phyloP scores from a whole-genome alignment of 768 basidiomycete genomes.

The Leucocoprinus birnbaumii region DNA sequence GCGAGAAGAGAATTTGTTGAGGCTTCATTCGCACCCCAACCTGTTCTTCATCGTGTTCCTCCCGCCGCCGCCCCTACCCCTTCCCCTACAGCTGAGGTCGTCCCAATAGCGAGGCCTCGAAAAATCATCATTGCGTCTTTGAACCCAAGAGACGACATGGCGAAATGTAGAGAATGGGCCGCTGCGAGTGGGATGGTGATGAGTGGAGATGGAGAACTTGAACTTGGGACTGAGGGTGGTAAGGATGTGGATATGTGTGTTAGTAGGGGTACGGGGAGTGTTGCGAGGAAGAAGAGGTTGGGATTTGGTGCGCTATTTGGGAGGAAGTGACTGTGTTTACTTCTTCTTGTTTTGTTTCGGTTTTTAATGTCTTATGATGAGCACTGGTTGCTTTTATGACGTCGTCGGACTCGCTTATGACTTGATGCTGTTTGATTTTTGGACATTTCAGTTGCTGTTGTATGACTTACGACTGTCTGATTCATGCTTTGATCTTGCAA shows the following conservation, averaged over 20 bases:
- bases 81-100: neutral
- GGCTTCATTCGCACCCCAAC: conserved; percentile 27
- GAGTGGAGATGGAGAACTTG: conserved; percentile 36
- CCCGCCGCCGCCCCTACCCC: neutral
- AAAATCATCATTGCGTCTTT: conserved; percentile 10
- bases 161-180: conserved; percentile 1
- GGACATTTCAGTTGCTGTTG: no score
- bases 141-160: conserved; percentile 4
- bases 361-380: no score
- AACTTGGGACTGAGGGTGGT: no score
- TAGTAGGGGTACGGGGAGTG: conserved; percentile 30
- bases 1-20: conserved; percentile 28
- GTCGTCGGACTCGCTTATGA: no score
- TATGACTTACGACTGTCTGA: neutral
- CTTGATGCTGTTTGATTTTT: no score
- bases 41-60: conserved; percentile 4
- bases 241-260: conserved; percentile 83
- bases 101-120: neutral
- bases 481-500: neutral
- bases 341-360: neutral
- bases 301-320: conserved; percentile 10
- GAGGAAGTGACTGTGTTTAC: neutral
- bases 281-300: conserved; percentile 4
- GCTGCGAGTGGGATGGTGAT: neutral
- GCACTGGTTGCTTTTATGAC: neutral